Percentiles rank a stretch among this genome's conserved stretches.
phyloP scores from a whole-genome alignment of 2,329 filamentous ascomycete species.

The Fusarium sp. region DNA sequence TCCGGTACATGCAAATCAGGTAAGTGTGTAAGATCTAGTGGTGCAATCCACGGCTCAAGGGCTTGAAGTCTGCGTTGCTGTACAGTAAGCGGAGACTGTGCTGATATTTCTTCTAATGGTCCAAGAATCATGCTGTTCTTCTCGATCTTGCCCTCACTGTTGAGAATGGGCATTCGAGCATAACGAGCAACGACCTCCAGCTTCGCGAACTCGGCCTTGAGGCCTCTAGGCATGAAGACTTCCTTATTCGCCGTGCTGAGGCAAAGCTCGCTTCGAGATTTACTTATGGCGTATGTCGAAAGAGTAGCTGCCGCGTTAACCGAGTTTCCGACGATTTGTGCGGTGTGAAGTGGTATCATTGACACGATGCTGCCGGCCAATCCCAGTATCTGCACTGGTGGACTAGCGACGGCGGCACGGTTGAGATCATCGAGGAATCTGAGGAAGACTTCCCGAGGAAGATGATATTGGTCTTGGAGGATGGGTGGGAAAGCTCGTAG shows the following conservation, averaged over 20 bases:
- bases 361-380: background rate
- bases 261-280: background rate
- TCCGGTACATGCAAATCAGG: background rate
- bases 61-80: background rate
- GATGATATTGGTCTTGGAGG: background rate
- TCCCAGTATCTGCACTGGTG: background rate
- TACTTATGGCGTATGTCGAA: background rate
- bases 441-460: background rate
- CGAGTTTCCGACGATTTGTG: background rate
- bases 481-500: background rate
- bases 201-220: background rate
- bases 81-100: background rate
- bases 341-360: background rate
- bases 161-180: background rate
- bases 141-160: background rate
- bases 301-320: background rate
- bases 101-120: background rate
- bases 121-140: background rate
- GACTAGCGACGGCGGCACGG: background rate
- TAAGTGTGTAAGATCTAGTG: background rate
- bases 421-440: background rate
- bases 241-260: background rate
- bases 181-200: background rate
- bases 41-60: background rate
- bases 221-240: background rate